phyloP scores from a whole-genome alignment of 2,329 filamentous ascomycete genomes.

The Coniochaeta sp. region DNA sequence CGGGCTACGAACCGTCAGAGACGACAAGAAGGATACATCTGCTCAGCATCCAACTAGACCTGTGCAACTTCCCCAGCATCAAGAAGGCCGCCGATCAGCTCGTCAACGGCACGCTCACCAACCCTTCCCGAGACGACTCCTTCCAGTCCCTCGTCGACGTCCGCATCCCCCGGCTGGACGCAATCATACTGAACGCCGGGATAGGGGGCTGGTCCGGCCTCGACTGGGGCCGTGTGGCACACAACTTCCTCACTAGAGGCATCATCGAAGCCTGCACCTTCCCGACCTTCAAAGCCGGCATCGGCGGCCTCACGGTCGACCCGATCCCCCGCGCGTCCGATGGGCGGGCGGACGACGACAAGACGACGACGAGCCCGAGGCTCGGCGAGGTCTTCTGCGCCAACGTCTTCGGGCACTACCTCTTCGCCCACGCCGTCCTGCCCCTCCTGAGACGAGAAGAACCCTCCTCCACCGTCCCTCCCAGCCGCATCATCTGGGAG shows the following conservation, averaged over 20 bases:
- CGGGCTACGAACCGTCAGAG: conserved; percentile 30
- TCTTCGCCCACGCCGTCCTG: conserved; percentile 73
- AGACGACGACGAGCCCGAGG: conserved; percentile 39
- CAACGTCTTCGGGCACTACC: conserved; percentile 93
- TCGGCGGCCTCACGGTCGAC: conserved; percentile 35
- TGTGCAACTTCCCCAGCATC: conserved; percentile 50
- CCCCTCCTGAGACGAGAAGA: conserved; percentile 56
- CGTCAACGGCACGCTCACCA: conserved; percentile 34
- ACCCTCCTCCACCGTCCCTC: conserved; percentile 22
- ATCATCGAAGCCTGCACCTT: conserved; percentile 64
- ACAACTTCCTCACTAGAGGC: conserved; percentile 47
- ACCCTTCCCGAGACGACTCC: conserved; percentile 29
- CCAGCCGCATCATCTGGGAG: conserved; percentile 77
- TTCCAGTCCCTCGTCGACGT: conserved; percentile 33
- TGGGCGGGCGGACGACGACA: too few relatives aligned
- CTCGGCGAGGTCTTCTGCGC: conserved; percentile 82
- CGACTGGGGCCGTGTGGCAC: conserved; percentile 56
- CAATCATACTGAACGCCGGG: conserved; percentile 78
- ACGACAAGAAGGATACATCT: conserved; percentile 48
- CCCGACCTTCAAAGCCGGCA: conserved; percentile 67
- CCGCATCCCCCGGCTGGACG: conserved; percentile 65
- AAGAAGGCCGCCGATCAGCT: conserved; percentile 40
- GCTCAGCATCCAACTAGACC: conserved; percentile 50
- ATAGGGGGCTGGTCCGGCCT: conserved; percentile 82
- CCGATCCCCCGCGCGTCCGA: too few relatives aligned